phyloP scores from a whole-genome alignment of 2,329 filamentous ascomycete genomes.

The Elsinoe necatrix region DNA sequence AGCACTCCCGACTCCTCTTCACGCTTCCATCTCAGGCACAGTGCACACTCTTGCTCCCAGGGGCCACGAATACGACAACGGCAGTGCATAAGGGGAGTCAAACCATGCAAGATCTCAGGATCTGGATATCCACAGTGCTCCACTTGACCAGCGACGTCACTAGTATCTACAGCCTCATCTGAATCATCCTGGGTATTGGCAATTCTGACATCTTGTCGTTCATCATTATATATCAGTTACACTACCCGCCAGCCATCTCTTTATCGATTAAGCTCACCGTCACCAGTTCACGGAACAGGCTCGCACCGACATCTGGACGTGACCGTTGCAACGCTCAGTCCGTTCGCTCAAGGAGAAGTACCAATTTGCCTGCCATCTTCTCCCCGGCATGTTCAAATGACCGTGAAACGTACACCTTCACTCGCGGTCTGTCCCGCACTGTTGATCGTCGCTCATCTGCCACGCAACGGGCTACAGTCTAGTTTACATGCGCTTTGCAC shows the following conservation, averaged over 20 bases:
- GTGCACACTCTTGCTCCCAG: neutral
- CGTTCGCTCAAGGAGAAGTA: neutral
- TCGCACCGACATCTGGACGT: constrained; percentile 11
- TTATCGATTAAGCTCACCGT: constrained; percentile 12
- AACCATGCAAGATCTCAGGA: neutral
- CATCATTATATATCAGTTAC: constrained; percentile 6
- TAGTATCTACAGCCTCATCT: neutral
- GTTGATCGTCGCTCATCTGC: constrained; percentile 8
- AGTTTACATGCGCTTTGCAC: constrained; percentile 1
- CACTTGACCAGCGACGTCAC: neutral
- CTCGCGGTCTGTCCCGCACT: constrained; percentile 8
- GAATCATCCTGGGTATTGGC: constrained; percentile 4
- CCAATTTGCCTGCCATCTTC: constrained; percentile 5
- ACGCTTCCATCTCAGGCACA: constrained; percentile 2
- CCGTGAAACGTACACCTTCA: constrained; percentile 3
- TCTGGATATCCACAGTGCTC: neutral
- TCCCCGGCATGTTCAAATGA: constrained; percentile 12
- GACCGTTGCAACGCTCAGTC: constrained; percentile 14
- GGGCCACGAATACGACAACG: constrained; percentile 14
- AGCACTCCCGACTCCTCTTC: neutral
- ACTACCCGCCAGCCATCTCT: neutral
- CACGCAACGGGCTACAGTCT: constrained; percentile 5
- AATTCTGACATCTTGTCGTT: neutral
- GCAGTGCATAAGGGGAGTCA: constrained; percentile 12
- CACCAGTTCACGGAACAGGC: constrained; percentile 7